Evolutionary conservation across 306 rosid genomes (phyloP).

Genomic region (Glycine latifolia): DNA sequence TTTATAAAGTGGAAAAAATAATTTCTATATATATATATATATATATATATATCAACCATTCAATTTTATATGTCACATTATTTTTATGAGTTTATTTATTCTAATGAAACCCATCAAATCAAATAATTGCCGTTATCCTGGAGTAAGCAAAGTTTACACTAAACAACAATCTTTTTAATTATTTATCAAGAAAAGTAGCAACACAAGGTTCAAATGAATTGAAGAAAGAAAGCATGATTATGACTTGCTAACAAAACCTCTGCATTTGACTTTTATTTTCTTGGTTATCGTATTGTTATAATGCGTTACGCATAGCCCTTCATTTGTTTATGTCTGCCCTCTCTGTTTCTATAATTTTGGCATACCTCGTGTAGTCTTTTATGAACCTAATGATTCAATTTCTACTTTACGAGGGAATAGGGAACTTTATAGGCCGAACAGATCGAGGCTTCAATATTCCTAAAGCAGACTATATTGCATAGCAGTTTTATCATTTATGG

Average conservation of each 20-base stretch:
- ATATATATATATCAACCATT: constrained; percentile 15
- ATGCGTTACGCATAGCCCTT: neutral
- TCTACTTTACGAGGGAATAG: constrained; percentile 5
- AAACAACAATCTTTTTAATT: constrained; percentile 18
- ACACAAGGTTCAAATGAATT: constrained; percentile 7
- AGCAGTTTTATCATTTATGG: neutral
- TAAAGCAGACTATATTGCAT: neutral
- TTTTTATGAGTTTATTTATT: neutral
- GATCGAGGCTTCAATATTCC: neutral
- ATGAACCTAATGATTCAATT: neutral
- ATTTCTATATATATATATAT: neutral
- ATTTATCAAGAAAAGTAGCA: constrained; percentile 21
- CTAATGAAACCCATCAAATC: constrained; percentile 14
- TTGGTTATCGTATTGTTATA: neutral
- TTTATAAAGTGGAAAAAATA: constrained; percentile 6
- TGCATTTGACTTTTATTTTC: neutral
- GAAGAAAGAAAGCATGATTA: constrained; percentile 39
- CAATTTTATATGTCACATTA: constrained; percentile 1
- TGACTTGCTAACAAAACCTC: constrained; percentile 41
- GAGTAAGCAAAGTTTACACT: constrained; percentile 19
- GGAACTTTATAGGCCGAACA: constrained; percentile 25
- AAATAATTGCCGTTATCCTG: constrained; percentile 25
- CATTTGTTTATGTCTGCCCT: neutral
- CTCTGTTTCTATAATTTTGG: constrained; percentile 9
- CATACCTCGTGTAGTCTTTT: constrained; percentile 25